Percentiles rank a stretch among this genome's conserved stretches.
Conservation (phyloP, 768 basidiomycete genomes). For the Galerina marginata region DNA sequence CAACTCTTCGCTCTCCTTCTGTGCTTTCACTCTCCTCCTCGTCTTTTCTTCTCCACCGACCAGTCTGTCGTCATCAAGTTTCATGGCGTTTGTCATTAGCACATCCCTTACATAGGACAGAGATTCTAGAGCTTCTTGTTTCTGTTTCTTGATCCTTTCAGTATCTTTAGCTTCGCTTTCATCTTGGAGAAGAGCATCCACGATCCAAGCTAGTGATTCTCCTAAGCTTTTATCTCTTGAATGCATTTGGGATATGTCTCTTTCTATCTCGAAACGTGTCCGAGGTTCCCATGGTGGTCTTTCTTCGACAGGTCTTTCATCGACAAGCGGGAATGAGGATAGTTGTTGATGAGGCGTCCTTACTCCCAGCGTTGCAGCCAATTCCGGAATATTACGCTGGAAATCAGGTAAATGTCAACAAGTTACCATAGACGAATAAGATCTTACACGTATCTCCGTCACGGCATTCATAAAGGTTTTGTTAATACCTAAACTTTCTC, state of each 20-base stretch:
- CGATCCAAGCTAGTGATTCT: constrained; percentile 74
- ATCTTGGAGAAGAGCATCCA: constrained; percentile 71
- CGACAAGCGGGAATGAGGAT: constrained; percentile 64
- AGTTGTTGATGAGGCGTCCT: constrained; percentile 56
- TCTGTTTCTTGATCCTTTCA: constrained; percentile 46
- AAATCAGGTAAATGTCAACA: constrained; percentile 14
- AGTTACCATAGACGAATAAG: constrained; percentile 2
- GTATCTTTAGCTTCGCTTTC: constrained; percentile 47
- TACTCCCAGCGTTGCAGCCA: constrained; percentile 66
- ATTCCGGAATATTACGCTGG: constrained; percentile 85
- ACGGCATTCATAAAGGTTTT: constrained; percentile 83
- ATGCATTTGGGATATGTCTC: constrained; percentile 59
- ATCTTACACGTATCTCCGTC: constrained; percentile 71
- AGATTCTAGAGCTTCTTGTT: constrained; percentile 73
- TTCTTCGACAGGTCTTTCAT: constrained; percentile 62
- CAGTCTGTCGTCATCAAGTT: constrained; percentile 71
- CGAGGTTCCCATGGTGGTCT: constrained; percentile 73
- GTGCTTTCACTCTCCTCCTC: constrained; percentile 39
- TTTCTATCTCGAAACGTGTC: constrained; percentile 72
- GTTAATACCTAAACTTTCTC: constrained; percentile 85
- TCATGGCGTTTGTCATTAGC: constrained; percentile 55
- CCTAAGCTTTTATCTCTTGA: constrained; percentile 68
- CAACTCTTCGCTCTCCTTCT: constrained; percentile 29
- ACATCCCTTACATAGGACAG: constrained; percentile 81
- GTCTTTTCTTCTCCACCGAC: constrained; percentile 56